Base-by-base conservation (phyloP, 2,329 filamentous ascomycete genomes). In the Berkeleyomyces basicola region DNA sequence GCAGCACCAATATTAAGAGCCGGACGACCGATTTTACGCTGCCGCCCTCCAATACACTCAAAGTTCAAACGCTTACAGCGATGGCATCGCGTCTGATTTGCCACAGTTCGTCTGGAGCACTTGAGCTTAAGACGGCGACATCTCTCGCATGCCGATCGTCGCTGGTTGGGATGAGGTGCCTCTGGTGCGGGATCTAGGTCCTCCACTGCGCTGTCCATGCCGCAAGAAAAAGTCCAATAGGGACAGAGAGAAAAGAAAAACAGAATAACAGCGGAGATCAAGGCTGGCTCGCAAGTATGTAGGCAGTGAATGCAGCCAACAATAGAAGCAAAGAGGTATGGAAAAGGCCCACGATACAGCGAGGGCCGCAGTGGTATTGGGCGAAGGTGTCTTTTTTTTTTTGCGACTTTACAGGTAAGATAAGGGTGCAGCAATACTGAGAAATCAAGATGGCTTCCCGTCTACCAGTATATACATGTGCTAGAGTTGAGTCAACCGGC, bases 61-160 rank as follows among this genome's bases (percentile, higher is more conserved):
- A 71, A 64, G 4, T 66, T 65, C 16, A 72, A 70, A 59, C 69
- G 68, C 47, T 66, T 58, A 64, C 71, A 72, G 16, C 70, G 68
- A 14, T 67, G 64, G 62, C 71, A 72, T 3, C 68, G 68, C 0
- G 65, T 51, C 1, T 66, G 49, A 23, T 44, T 63, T 4, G 67
- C 47, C 23, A 66, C 53, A 31, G 66, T 58, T 33, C 68, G 67
- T n/a, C 70, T 70, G 5, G 67, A 67, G 65, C 71, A 73, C 39
- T 69, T 69, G 4, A 72, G 67, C 59, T 72, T 72, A 51, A 72
- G 70, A 7, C 68, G 66, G 7, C 70, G 71, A 16, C 71, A 72
- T 51, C 70, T 67, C 65, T 72, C 70, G 61, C 71, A 72, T 4
- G 70, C 69, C 6, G 70, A 70, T 42, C 71, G 70, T 40, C 71